These are phyloP conservation scores for Trichoderma gamsii DNA, from an alignment of 495 filamentous ascomycete genomes.

Conservation along the genomic window DNA sequence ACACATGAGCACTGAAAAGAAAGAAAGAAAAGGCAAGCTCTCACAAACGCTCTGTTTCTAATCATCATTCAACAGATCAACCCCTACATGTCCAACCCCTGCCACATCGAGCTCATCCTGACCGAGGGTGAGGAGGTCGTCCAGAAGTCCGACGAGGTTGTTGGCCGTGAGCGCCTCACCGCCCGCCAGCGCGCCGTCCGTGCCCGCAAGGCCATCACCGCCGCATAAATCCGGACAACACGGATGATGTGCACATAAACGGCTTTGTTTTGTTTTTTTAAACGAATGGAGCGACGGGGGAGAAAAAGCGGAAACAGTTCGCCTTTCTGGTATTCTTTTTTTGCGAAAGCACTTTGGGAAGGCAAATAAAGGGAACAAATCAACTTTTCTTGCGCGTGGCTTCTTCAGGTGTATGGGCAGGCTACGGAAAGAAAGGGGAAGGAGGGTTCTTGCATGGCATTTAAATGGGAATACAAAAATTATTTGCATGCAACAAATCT, in stretches of 20 bases:
- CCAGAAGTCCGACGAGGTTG: slow-evolving; percentile 67
- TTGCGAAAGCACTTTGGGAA: background rate
- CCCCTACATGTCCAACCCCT: slow-evolving; percentile 99
- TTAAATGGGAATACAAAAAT: slow-evolving; percentile 14
- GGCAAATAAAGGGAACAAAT: background rate
- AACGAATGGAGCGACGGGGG: background rate
- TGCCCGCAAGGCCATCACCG: slow-evolving; percentile 70
- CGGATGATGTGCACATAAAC: background rate
- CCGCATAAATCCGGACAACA: slow-evolving; percentile 52
- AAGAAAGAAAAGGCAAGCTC: too few relatives aligned
- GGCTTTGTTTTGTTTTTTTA: background rate
- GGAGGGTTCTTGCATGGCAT: slow-evolving; percentile 15
- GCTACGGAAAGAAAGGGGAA: background rate
- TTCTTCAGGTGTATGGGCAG: slow-evolving; percentile 14
- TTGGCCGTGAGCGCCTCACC: slow-evolving; percentile 63
- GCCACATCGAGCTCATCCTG: slow-evolving; percentile 99
- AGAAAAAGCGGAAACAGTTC: too few relatives aligned
- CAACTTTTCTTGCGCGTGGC: background rate
- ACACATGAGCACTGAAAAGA: too few relatives aligned
- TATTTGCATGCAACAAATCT: slow-evolving; percentile 16
- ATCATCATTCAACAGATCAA: slow-evolving; percentile 65
- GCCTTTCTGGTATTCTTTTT: background rate
- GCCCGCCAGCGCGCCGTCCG: slow-evolving; percentile 83
- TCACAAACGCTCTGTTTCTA: background rate
- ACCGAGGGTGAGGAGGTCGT: slow-evolving; percentile 92